A percentile compares a stretch with the other conserved stretches of the same genome.
Evolutionary conservation across 2,329 filamentous ascomycete species (phyloP).

Genomic region (Parastagonospora nodorum): DNA sequence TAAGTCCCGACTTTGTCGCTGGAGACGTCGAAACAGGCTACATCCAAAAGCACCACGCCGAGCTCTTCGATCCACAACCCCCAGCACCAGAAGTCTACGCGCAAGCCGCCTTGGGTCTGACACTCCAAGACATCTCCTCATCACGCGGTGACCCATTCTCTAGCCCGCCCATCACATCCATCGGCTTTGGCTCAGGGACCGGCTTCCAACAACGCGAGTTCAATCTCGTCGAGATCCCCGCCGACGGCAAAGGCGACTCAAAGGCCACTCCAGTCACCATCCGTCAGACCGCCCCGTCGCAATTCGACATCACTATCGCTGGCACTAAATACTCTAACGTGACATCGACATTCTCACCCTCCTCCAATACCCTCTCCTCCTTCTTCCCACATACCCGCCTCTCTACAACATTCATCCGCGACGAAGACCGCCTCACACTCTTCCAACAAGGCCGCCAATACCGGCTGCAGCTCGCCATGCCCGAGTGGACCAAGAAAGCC

Average conservation of each 20-base stretch:
- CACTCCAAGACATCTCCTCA: constrained; percentile 53
- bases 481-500: constrained; percentile 85
- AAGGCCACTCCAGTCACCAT: constrained; percentile 55
- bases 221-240: constrained; percentile 55
- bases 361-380: constrained; percentile 62
- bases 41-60: constrained; percentile 83
- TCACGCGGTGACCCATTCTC: constrained; percentile 49
- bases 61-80: constrained; percentile 71
- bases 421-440: constrained; percentile 68
- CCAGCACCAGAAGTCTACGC: constrained; percentile 76
- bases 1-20: constrained; percentile 77
- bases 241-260: constrained; percentile 48
- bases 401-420: constrained; percentile 74
- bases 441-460: constrained; percentile 73
- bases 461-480: constrained; percentile 60
- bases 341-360: constrained; percentile 53
- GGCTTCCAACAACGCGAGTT: constrained; percentile 68
- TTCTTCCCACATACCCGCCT: constrained; percentile 84
- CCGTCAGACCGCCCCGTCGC: constrained; percentile 55
- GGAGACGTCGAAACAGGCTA: constrained; percentile 96
- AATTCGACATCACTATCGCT: constrained; percentile 58
- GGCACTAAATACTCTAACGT: constrained; percentile 49
- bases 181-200: constrained; percentile 59
- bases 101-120: constrained; percentile 81
- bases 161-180: constrained; percentile 35